Evolutionary conservation across 495 filamentous ascomycete species (phyloP), one percentile per base, ranked within the genome.

Genomic region (Tetracladium setigerum): DNA sequence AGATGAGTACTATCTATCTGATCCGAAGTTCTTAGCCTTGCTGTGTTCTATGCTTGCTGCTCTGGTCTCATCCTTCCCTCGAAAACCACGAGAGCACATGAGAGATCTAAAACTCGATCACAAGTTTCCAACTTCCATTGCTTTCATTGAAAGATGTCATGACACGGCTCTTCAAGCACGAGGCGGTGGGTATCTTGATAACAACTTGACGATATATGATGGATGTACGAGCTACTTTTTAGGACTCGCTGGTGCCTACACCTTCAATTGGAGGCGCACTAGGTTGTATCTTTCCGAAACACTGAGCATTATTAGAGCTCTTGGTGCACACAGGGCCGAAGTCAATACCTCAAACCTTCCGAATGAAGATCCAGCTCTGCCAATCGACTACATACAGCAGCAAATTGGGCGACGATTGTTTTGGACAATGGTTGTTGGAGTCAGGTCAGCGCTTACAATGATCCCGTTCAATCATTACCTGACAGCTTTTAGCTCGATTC

Each of bases 141-240:
- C 75, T 12, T 65, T 95, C 53, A 79, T 91, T 9, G 79, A 86
- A 27, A 69, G 79, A 34, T 95, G 88, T 55, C 81, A 85, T 43
- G 70, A 79, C 27, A 69, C 92, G 22, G 84, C 84, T 7, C 69
- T 84, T 5, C 73, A 84, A 48, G 85, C 87, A 6, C 73, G 87
- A 38, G 87, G 87, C 5, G 54, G 73, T 1, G 73, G 72, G 8
- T 91, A 89, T 57, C 73, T 83, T 35, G 72, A 82, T 54, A 70
- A 70, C 48, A 76, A 75, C 13, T 69, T 86, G 30, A 85, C 73
- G 2, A 74, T 92, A 1, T 83, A 92, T 49, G 88, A 94, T 64
- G 87, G 87, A 0, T 81, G 80, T 0, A 87, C 83, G n/a, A 92
- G 87, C 64, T 94, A 90, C 57, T 85, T 91, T 53, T 64, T 92